A percentile compares a stretch with the other conserved stretches of the same genome.
Evolutionary conservation across 176 grass and related monocot species (phyloP).

Genomic region (Oryza australiensis): DNA sequence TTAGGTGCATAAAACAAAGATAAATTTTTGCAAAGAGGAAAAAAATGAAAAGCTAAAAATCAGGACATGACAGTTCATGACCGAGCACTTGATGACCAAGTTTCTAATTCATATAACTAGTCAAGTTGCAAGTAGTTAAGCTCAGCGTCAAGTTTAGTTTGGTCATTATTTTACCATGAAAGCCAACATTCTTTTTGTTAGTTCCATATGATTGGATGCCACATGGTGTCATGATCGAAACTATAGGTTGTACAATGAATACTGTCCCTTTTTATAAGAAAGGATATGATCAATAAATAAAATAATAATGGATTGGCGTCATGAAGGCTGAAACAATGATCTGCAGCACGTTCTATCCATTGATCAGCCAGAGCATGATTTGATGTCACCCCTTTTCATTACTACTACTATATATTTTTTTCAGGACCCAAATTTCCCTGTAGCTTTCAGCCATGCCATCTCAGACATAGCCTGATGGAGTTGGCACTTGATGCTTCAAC

Average conservation of each 20-base stretch:
- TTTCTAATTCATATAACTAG: no score
- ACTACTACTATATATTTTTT: background rate
- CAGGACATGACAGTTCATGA: no score
- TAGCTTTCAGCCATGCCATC: background rate
- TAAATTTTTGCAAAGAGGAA: no score
- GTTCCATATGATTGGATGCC: background rate
- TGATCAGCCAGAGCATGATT: background rate
- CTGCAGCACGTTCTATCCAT: background rate
- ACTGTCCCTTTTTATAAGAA: background rate
- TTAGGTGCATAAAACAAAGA: no score
- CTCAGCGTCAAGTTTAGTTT: background rate
- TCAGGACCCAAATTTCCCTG: background rate
- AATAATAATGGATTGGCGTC: background rate
- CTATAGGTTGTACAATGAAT: background rate
- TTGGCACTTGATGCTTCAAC: background rate
- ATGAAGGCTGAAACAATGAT: background rate
- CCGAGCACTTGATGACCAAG: no score
- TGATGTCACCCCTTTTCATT: background rate
- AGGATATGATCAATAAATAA: background rate
- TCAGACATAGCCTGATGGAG: background rate
- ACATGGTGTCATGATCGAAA: background rate
- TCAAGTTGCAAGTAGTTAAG: no score
- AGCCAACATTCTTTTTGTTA: background rate
- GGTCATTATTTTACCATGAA: background rate
- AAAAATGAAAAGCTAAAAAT: no score